Percentiles rank a stretch among this genome's conserved stretches.
These are phyloP conservation scores for Orbilia brochopaga DNA, from an alignment of 2,329 filamentous ascomycete genomes.

Conservation along the genomic window DNA sequence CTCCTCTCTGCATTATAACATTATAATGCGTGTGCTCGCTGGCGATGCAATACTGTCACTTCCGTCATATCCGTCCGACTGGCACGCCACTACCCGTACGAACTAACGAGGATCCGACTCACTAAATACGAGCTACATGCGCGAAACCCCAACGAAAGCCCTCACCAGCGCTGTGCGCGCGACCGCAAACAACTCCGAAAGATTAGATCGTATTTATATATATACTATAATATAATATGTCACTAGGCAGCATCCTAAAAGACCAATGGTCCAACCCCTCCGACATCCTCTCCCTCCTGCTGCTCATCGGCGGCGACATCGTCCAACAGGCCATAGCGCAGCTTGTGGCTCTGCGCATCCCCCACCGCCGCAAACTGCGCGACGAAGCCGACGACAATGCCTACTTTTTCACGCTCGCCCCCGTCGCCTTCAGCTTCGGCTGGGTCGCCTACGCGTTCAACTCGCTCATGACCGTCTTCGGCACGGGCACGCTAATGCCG, in stretches of 20 bases:
- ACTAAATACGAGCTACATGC: background rate
- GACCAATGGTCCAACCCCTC: slow-evolving; percentile 49
- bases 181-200: too few species aligned
- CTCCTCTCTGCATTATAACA: background rate
- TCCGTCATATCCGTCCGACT: background rate
- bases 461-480: slow-evolving; percentile 54
- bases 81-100: background rate
- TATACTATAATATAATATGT: background rate
- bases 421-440: slow-evolving; percentile 57
- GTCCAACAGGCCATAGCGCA: slow-evolving; percentile 57
- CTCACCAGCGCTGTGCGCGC: too few species aligned
- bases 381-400: slow-evolving; percentile 42
- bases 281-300: slow-evolving; percentile 56
- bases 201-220: too few species aligned
- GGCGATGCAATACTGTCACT: slow-evolving; percentile 16
- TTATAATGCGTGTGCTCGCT: slow-evolving; percentile 5
- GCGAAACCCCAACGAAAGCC: slow-evolving; percentile 4
- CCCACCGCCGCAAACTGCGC: slow-evolving; percentile 30
- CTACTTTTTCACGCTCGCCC: slow-evolving; percentile 53
- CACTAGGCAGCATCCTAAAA: slow-evolving; percentile 21
- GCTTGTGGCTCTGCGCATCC: slow-evolving; percentile 52
- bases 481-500: slow-evolving; percentile 56
- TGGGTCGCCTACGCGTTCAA: slow-evolving; percentile 52
- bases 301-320: slow-evolving; percentile 58
- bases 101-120: background rate